These are phyloP conservation scores for Microdochium paspali DNA, from an alignment of 2,329 filamentous ascomycete genomes.

Conservation along the genomic window DNA sequence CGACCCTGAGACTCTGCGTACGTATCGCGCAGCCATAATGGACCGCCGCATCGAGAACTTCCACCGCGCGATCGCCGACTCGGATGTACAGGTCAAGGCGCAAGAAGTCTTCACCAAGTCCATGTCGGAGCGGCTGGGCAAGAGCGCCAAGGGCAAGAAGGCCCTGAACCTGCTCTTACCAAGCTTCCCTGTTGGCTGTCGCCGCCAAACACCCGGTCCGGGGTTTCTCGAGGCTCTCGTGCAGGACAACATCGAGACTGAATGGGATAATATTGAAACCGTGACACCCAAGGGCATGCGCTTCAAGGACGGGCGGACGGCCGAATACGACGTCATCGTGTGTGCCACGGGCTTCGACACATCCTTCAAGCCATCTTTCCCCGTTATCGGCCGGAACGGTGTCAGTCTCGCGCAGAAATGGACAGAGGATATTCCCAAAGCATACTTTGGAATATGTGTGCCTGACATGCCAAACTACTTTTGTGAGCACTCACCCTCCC, in stretches of 20 bases:
- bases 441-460: neutral
- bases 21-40: constrained; percentile 2
- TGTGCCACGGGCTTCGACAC: neutral
- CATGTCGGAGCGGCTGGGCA: constrained; percentile 10
- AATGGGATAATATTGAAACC: neutral
- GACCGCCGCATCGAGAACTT: constrained; percentile 2
- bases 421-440: neutral
- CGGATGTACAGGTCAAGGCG: constrained; percentile 11
- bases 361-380: constrained; percentile 1
- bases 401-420: constrained; percentile 2
- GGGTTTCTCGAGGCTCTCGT: constrained; percentile 15
- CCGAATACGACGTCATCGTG: neutral
- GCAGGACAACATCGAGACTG: constrained; percentile 5
- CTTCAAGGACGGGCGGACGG: neutral
- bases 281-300: neutral
- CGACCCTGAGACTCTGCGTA: constrained; percentile 36
- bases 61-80: constrained; percentile 30
- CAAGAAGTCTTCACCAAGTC: constrained; percentile 21
- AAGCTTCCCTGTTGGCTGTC: constrained; percentile 13
- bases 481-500: constrained; percentile 1
- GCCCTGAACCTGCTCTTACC: constrained; percentile 24
- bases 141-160: constrained; percentile 29
- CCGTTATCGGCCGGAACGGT: constrained; percentile 1
- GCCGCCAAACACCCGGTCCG: constrained; percentile 15
- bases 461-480: neutral